phyloP scores from a whole-genome alignment of 306 rosid species.

The Vicia faba region DNA sequence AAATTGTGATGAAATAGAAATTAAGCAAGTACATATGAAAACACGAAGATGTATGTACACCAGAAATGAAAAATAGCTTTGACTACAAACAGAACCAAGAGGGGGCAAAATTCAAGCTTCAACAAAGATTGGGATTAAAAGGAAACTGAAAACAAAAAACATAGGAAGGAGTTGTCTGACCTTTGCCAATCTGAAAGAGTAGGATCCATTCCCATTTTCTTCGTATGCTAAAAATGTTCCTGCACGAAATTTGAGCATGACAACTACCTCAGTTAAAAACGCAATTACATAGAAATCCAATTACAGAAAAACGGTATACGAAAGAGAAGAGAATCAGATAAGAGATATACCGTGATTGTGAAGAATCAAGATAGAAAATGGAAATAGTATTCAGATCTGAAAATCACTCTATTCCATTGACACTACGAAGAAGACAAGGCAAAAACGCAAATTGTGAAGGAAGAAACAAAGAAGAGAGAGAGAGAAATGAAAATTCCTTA shows the following conservation, averaged over 20 bases:
- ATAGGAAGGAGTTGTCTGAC: constrained; percentile 44
- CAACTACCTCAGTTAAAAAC: no score
- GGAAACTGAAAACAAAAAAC: constrained; percentile 17
- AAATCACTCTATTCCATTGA: constrained; percentile 13
- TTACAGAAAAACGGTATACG: no score
- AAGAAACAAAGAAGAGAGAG: background rate
- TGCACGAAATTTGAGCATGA: constrained; percentile 45
- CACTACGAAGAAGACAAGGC: constrained; percentile 14
- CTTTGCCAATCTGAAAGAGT: constrained; percentile 40
- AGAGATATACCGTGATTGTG: constrained; percentile 4
- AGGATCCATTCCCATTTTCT: constrained; percentile 37
- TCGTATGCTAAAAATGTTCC: constrained; percentile 34
- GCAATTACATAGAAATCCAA: no score
- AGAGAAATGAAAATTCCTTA: constrained; percentile 24
- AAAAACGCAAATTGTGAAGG: constrained; percentile 15
- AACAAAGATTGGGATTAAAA: no score
- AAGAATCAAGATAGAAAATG: background rate
- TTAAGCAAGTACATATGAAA: no score
- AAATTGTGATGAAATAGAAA: background rate
- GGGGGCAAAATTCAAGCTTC: background rate
- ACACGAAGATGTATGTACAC: background rate
- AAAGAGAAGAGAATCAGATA: no score
- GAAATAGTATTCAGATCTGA: constrained; percentile 39
- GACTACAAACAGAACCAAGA: constrained; percentile 29
- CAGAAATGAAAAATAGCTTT: constrained; percentile 8